Conservation (phyloP, 805 yeast genomes). For the Lachancea dasiensis region DNA sequence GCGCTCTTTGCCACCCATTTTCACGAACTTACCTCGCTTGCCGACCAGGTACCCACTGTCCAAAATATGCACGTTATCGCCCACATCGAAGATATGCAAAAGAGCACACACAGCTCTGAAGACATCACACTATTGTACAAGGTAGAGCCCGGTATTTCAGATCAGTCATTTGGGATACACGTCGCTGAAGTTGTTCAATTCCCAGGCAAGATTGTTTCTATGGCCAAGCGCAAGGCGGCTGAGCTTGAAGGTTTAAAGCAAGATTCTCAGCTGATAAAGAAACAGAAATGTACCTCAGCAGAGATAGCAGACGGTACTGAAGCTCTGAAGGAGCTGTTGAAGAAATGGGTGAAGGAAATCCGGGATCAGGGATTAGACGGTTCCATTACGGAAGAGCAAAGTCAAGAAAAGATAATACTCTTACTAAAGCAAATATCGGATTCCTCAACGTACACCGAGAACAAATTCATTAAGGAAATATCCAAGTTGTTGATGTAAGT, state of each 20-base stretch:
- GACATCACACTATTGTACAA: slow-evolving; percentile 86
- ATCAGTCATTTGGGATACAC: slow-evolving; percentile 94
- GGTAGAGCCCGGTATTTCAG: slow-evolving; percentile 95
- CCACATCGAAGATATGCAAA: slow-evolving; percentile 52
- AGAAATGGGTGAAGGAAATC: slow-evolving; percentile 48
- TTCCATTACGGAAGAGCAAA: slow-evolving; percentile 33
- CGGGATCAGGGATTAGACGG: slow-evolving; percentile 25
- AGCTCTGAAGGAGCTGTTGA: slow-evolving; percentile 43
- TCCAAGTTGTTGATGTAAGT: slow-evolving; percentile 4
- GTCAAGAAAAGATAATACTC: slow-evolving; percentile 22
- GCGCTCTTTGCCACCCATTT: slow-evolving; percentile 95
- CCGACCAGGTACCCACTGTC: slow-evolving; percentile 58
- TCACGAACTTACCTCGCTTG: slow-evolving; percentile 84
- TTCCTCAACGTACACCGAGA: slow-evolving; percentile 4
- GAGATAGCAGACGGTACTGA: slow-evolving; percentile 48
- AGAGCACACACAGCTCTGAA: slow-evolving; percentile 33
- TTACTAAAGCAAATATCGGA: slow-evolving; percentile 13
- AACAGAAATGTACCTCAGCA: slow-evolving; percentile 41
- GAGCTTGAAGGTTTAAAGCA: slow-evolving; percentile 66
- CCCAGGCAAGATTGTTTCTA: slow-evolving; percentile 80
- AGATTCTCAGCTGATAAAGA: slow-evolving; percentile 41
- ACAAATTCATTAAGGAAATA: slow-evolving; percentile 8
- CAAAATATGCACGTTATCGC: slow-evolving; percentile 90
- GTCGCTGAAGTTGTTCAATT: slow-evolving; percentile 95
- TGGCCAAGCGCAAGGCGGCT: slow-evolving; percentile 92